A percentile compares a stretch with the other conserved stretches of the same genome.
phyloP scores from a whole-genome alignment of 805 yeast genomes.

The Candida anglica region DNA sequence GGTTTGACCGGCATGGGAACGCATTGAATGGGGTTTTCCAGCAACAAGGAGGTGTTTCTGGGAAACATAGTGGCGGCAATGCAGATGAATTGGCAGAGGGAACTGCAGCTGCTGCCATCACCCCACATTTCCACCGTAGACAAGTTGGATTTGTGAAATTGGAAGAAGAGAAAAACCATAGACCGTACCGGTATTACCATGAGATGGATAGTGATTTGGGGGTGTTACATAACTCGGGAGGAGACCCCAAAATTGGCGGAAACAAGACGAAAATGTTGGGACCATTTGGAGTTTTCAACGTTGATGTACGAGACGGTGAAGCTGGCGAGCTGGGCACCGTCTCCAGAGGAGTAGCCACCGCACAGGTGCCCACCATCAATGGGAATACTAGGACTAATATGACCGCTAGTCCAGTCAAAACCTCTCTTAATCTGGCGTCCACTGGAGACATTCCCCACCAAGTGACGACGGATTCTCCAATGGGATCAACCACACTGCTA shows the following conservation, averaged over 20 bases:
- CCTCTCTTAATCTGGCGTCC: background rate
- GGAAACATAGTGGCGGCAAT: background rate
- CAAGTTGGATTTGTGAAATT: slow-evolving; percentile 72
- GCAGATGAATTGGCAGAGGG: slow-evolving; percentile 2
- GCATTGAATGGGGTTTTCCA: slow-evolving; percentile 26
- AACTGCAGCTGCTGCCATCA: slow-evolving; percentile 30
- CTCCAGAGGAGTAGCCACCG: too few species aligned
- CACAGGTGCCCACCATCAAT: too few species aligned
- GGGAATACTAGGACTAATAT: too few species aligned
- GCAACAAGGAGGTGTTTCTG: slow-evolving; percentile 10
- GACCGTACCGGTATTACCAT: slow-evolving; percentile 64
- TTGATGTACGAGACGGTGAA: background rate
- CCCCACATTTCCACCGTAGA: slow-evolving; percentile 53
- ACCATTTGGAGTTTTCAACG: slow-evolving; percentile 77
- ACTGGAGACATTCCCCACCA: background rate
- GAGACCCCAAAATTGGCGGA: slow-evolving; percentile 19
- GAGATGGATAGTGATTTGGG: slow-evolving; percentile 75
- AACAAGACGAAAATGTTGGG: slow-evolving; percentile 52
- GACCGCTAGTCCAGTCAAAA: background rate
- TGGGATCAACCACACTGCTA: background rate
- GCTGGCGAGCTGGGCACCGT: background rate
- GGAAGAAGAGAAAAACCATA: slow-evolving; percentile 44
- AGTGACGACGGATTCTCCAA: background rate
- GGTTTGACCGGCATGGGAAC: slow-evolving; percentile 24
- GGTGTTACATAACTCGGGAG: slow-evolving; percentile 45